Percentiles rank a stretch among this genome's conserved stretches.
Evolutionary conservation across 2,329 filamentous ascomycete species (phyloP).

Genomic region (Exophiala oligosperma): DNA sequence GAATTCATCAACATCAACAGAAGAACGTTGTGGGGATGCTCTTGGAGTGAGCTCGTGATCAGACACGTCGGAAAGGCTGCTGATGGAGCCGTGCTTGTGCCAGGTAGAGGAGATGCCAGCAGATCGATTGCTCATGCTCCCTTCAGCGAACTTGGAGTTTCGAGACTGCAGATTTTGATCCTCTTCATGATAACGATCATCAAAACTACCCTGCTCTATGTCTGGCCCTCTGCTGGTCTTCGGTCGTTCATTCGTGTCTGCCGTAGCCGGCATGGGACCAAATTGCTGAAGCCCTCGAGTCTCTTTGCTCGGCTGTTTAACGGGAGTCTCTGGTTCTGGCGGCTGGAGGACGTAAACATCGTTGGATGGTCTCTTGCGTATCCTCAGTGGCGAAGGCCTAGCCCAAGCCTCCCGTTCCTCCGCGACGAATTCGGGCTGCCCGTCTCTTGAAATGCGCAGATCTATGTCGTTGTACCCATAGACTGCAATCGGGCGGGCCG

Average conservation of each 20-base stretch:
- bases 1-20: conserved; percentile 28
- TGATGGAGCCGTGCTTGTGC: conserved; percentile 17
- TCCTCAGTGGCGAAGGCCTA: conserved; percentile 13
- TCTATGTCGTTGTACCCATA: conserved; percentile 3
- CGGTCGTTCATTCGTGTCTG: conserved; percentile 16
- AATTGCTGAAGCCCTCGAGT: conserved; percentile 9
- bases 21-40: conserved; percentile 18
- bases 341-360: conserved; percentile 9
- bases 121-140: conserved; percentile 77
- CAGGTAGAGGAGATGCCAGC: conserved; percentile 28
- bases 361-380: background rate
- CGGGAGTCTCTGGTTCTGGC: conserved; percentile 4
- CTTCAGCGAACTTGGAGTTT: conserved; percentile 68
- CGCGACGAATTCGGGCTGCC: conserved; percentile 17
- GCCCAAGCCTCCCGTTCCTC: conserved; percentile 27
- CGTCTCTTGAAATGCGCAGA: background rate
- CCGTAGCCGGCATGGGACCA: conserved; percentile 1
- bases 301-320: conserved; percentile 16
- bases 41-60: conserved; percentile 20
- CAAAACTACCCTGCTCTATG: background rate
- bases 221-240: conserved; percentile 19
- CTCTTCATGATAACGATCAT: background rate
- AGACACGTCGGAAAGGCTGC: conserved; percentile 15
- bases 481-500: background rate
- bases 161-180: conserved; percentile 8